A percentile compares a stretch with the other conserved stretches of the same genome.
These are phyloP conservation scores for Globisporangium apiculatum DNA, from an alignment of 352 stramenopile species.

Conservation along the genomic window DNA sequence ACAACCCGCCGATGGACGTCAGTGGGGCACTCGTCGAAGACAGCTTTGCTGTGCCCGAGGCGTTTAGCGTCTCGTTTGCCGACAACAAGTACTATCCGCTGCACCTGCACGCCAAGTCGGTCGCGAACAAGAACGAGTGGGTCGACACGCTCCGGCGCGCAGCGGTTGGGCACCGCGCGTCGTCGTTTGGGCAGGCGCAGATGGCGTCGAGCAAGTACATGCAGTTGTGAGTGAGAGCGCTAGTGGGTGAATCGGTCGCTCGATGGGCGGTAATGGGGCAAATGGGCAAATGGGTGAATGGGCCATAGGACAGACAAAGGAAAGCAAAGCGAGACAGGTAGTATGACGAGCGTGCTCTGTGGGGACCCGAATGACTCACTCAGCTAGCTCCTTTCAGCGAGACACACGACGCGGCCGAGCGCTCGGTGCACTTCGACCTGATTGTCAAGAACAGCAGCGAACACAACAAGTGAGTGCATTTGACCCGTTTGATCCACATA, in stretches of 20 bases:
- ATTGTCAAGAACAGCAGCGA: background rate
- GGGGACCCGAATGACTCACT: background rate
- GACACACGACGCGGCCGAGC: conserved; percentile 34
- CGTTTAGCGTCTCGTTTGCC: conserved; percentile 74
- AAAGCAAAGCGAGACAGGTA: too few relatives aligned
- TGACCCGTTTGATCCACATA: background rate
- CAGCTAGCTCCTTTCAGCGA: conserved; percentile 9
- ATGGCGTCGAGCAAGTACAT: conserved; percentile 25
- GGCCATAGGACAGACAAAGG: background rate
- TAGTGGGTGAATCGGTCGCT: background rate
- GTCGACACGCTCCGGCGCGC: conserved; percentile 65
- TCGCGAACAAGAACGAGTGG: conserved; percentile 74
- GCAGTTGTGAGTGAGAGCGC: conserved; percentile 18
- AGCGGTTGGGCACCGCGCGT: conserved; percentile 17
- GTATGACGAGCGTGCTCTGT: too few relatives aligned
- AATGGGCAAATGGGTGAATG: background rate
- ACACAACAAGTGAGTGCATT: background rate
- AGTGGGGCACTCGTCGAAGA: conserved; percentile 70
- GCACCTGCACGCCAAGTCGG: conserved; percentile 75
- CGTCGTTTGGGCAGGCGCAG: conserved; percentile 10
- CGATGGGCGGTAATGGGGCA: too few relatives aligned
- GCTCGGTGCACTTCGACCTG: conserved; percentile 33
- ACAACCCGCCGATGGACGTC: conserved; percentile 79
- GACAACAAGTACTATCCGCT: conserved; percentile 79
- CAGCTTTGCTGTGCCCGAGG: conserved; percentile 68